Conservation (phyloP, 345 rosid genomes). For the Syzygium grande region DNA sequence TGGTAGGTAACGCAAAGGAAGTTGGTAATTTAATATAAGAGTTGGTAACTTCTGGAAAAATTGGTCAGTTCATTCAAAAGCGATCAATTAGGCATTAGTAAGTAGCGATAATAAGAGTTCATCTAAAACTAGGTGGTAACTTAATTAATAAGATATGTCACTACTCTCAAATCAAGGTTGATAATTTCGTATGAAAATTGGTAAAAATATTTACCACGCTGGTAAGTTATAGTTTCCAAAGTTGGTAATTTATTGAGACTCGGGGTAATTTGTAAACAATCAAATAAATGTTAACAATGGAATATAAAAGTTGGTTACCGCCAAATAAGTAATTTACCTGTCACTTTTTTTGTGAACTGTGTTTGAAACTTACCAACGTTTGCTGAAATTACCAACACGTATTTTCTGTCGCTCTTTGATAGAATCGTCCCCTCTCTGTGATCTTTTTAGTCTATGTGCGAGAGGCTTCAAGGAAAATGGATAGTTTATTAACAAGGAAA, state of each 20-base stretch:
- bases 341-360: too few relatives aligned
- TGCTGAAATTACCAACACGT: not conserved
- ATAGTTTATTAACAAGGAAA: not conserved
- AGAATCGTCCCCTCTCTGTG: not conserved
- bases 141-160: fast-evolving
- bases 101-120: fast-evolving
- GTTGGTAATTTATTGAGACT: not conserved
- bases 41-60: not conserved
- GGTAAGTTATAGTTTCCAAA: not conserved
- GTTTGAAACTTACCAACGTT: not conserved
- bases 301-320: too few relatives aligned
- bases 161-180: not conserved
- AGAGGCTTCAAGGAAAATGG: not conserved
- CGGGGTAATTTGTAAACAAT: too few relatives aligned
- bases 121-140: not conserved
- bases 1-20: not conserved
- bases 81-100: not conserved
- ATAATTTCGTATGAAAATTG: not conserved
- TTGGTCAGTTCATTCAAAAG: not conserved
- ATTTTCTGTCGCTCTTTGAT: not conserved
- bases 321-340: too few relatives aligned
- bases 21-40: too few relatives aligned
- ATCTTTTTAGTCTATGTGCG: not conserved
- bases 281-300: too few relatives aligned
- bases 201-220: not conserved